A percentile compares a stretch with the other conserved stretches of the same genome.
phyloP scores from a whole-genome alignment of 116 monocot genomes.

The Trichopus zeylanicus region DNA sequence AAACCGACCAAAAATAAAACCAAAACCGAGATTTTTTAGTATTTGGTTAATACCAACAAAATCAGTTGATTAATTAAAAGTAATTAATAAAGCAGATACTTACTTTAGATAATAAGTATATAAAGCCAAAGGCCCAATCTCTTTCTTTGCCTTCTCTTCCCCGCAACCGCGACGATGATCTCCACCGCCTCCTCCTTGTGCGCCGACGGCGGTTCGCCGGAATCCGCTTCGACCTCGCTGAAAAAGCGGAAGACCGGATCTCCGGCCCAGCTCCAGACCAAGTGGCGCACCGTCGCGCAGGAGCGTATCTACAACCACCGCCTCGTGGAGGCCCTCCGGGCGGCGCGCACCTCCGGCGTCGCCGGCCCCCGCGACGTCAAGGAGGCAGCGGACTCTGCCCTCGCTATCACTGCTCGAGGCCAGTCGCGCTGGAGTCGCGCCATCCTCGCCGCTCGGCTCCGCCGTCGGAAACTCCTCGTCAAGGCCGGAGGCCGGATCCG shows the following conservation, averaged over 20 bases:
- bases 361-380: conserved; percentile 12
- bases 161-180: background rate
- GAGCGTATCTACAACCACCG: conserved; percentile 20
- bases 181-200: conserved; percentile 1
- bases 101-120: too few species aligned
- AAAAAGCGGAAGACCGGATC: background rate
- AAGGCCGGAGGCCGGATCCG: background rate
- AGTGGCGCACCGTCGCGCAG: conserved; percentile 23
- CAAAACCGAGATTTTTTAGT: too few species aligned
- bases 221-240: background rate
- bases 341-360: background rate
- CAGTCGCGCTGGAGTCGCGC: conserved; percentile 33
- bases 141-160: background rate
- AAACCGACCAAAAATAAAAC: too few species aligned
- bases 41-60: too few species aligned
- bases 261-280: background rate
- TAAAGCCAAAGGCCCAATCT: background rate
- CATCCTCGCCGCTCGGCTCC: conserved; percentile 18
- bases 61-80: too few species aligned
- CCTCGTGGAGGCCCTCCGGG: conserved; percentile 19
- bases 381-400: conserved; percentile 30
- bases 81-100: too few species aligned
- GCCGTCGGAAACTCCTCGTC: conserved; percentile 8
- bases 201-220: background rate
- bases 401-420: conserved; percentile 23